Evolutionary conservation across 108 stramenopile species (phyloP), one percentile per base, ranked within the genome.

Genomic region (Pseudonitzschia delicatissima): DNA sequence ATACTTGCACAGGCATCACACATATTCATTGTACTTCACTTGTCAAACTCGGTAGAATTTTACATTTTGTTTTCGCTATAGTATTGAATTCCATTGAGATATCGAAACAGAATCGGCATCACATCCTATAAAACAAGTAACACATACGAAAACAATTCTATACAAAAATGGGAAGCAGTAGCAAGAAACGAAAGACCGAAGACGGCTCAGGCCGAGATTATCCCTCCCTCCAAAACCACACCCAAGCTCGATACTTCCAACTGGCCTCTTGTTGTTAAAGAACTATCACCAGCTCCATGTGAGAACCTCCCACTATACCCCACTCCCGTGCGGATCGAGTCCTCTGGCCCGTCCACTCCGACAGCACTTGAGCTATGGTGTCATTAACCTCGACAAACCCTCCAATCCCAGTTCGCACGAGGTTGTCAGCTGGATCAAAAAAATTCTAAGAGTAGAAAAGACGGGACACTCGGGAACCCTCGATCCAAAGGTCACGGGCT

Each of bases 401-500:
- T 93, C 98, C 66, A 99, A 99, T 83, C 99, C 99, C 27, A 84
- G 82, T 49, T 92, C 90, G 26, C 99, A 99, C 84, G 99, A 99
- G 84, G 98, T 99, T 6, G 99, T 99, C 45, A 90, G 91, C 40
- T 99, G 99, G 99, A 96, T 99, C 78, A 98, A 98, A 79, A 93
- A 98, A 52, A 99, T 99, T 66, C 81, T 99, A 8, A 85, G 99
- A 21, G 98, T 98, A 27, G 98, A 99, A 67, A 99, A 99, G 85
- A 99, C 99, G 35, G 99, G 99, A 29, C 99, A 99, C 71, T 90
- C 88, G 37, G 99, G 99, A 31, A 99, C 99, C 20, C 90, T 99
- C 39, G 99, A 99, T 79, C 99, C 99, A 23, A 99, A 99, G 82
- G 99, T 99, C 12, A 99, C 99, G 0, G 99, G 99, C 21, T 99